Percentiles rank a stretch among this genome's conserved stretches.
These are phyloP conservation scores for Cymbopogon citratus DNA, from an alignment of 176 grass and related monocot species.

Conservation along the genomic window DNA sequence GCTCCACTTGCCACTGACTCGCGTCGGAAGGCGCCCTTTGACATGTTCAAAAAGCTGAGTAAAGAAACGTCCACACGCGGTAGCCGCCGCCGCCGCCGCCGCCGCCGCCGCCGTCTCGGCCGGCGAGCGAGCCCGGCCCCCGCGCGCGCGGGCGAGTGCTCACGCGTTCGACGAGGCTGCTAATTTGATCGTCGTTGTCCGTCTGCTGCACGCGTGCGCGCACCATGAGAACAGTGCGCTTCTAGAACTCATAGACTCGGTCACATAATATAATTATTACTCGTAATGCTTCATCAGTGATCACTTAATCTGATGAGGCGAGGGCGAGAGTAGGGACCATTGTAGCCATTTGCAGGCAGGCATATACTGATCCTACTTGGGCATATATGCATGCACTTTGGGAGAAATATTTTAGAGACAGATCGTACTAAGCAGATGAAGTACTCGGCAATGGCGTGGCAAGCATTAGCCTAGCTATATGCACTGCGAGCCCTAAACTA, in stretches of 20 bases:
- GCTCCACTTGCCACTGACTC: no score
- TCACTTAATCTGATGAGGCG: conserved; percentile 29
- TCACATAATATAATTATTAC: conserved; percentile 10
- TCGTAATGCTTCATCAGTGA: conserved; percentile 3
- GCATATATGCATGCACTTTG: background rate
- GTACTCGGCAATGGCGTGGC: conserved; percentile 38
- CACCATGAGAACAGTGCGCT: conserved; percentile 45
- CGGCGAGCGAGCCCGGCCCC: conserved; percentile 23
- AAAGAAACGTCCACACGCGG: background rate
- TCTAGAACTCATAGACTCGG: conserved; percentile 35
- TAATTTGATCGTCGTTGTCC: conserved; percentile 46
- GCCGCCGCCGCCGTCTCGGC: no score
- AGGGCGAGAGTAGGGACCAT: conserved; percentile 19
- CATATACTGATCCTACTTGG: background rate
- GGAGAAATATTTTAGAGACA: conserved; percentile 4
- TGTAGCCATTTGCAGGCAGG: conserved; percentile 11
- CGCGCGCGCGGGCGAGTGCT: conserved; percentile 34
- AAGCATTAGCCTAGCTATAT: conserved; percentile 21
- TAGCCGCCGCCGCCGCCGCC: background rate
- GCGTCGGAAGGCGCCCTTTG: no score
- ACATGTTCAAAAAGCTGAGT: background rate
- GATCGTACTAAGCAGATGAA: conserved; percentile 20
- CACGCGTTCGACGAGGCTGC: conserved; percentile 33
- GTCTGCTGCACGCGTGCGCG: conserved; percentile 39
- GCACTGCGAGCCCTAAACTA: background rate